Base-by-base conservation (phyloP, 129 eudicot genomes). In the Logfia minima region DNA sequence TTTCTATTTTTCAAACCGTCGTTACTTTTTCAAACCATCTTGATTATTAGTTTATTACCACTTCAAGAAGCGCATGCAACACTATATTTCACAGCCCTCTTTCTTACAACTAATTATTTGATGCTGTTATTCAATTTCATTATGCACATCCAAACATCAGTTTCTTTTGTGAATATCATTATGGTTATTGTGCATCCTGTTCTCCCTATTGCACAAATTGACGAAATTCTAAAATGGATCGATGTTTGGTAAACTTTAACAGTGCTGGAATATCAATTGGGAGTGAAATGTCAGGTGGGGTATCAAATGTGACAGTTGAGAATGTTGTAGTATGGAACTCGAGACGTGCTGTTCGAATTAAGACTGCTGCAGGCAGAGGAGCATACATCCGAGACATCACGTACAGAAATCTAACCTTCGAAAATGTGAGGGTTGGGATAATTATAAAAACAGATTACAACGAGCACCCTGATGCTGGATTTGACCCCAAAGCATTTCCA, bases 271-370 rank as follows among this genome's bases (percentile, higher is more conserved):
- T 94, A 83, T 94, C 98, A 70, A 94, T 94, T 71, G 98, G 98
- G 72, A 94, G 98, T 70, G 99, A 94, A 76, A 94, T 94, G 99
- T 94, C 99, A 0, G 99, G 96, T 8, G 99, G 99, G 16, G 93
- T 94, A 70, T 89, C 97, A 71, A 94, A 94, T 18, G 78, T 94
- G 69, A 89, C 88, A 0, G 82, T 94, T 14, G 97, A 91, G 66
- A 94, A 94, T 64, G 69, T 91, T 55, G 83, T 81, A 8, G 68
- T 94, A 8, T 91, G 96, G 96, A 84, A 82, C 72, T 94, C 99
- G 51, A 86, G 97, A 64, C 92, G 97, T 6, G 99, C 96, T 19
- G 83, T 94, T 19, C 86, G 99, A 31, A 94, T 94, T 80, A 94
- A 94, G 78, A 94, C 99, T 26, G 97, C 97, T 21, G 87, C 92